Evolutionary conservation across 768 basidiomycete genomes (phyloP).

Genomic region (Macrocybe gigantea): DNA sequence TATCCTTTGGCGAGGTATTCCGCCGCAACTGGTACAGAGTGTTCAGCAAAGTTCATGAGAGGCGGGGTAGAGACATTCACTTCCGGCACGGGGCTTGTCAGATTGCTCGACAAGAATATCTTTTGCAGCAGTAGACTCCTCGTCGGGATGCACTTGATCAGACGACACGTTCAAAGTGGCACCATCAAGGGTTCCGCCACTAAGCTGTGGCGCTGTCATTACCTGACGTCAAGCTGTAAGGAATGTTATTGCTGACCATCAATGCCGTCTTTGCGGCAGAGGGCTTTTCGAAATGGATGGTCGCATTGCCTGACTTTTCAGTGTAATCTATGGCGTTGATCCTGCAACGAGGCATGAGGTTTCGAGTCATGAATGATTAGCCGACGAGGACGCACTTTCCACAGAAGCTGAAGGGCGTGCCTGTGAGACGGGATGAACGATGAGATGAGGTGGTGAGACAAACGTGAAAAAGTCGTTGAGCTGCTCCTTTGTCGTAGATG

Average conservation of each 20-base stretch:
- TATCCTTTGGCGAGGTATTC: conserved; percentile 95
- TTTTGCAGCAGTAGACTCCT: conserved; percentile 35
- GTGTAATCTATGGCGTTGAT: conserved; percentile 58
- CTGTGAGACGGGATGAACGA: conserved; percentile 5
- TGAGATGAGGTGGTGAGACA: conserved; percentile 16
- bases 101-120: conserved; percentile 58
- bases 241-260: conserved; percentile 43
- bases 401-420: conserved; percentile 58
- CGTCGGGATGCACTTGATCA: conserved; percentile 53
- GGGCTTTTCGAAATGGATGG: conserved; percentile 78
- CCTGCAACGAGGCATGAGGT: conserved; percentile 25
- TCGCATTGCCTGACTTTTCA: conserved; percentile 41
- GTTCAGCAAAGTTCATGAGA: not conserved
- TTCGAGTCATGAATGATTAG: not conserved
- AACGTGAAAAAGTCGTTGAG: conserved; percentile 82
- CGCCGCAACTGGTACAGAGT: conserved; percentile 65
- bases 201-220: conserved; percentile 35
- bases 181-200: conserved; percentile 75
- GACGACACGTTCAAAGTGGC: conserved; percentile 65
- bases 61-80: conserved; percentile 31
- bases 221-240: not conserved
- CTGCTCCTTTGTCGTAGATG: conserved; percentile 58
- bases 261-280: conserved; percentile 82
- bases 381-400: conserved; percentile 52
- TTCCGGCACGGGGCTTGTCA: conserved; percentile 88